Conservation (phyloP, 2,329 filamentous ascomycete species). For the Pseudogymnoascus sp. region DNA sequence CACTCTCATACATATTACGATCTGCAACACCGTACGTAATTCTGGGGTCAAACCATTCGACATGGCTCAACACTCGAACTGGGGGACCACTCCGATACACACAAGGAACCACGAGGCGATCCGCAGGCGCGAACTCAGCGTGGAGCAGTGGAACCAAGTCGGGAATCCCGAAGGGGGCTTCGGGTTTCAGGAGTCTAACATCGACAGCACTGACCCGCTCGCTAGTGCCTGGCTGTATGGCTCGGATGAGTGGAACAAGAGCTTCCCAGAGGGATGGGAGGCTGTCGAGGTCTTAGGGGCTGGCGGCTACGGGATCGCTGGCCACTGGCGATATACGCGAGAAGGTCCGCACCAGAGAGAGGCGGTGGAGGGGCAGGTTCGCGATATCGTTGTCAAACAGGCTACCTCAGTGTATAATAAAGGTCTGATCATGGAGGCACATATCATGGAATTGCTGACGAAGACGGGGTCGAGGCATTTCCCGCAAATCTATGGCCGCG, state of each 20-base stretch:
- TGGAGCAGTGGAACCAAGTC: background rate
- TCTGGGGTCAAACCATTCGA: background rate
- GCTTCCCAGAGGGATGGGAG: background rate
- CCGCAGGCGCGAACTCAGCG: background rate
- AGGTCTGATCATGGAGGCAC: background rate
- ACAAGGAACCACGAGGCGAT: background rate
- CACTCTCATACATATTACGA: background rate
- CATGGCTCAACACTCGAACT: background rate
- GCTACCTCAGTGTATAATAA: background rate
- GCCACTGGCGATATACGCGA: background rate
- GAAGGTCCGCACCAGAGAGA: background rate
- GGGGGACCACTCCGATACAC: background rate
- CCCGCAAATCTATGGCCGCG: constrained; percentile 7
- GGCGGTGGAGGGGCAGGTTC: background rate
- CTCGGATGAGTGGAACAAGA: background rate
- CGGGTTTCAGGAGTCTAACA: too few species aligned
- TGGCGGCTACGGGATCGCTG: background rate
- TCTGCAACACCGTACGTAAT: background rate
- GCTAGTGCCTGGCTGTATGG: background rate
- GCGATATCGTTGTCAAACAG: constrained; percentile 4
- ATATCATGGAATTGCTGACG: background rate
- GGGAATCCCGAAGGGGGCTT: background rate
- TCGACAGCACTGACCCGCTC: background rate
- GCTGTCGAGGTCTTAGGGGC: background rate
- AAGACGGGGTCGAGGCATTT: background rate